phyloP scores from a whole-genome alignment of 1,139 yeast genomes.

The Sugiyamaella pinicola region DNA sequence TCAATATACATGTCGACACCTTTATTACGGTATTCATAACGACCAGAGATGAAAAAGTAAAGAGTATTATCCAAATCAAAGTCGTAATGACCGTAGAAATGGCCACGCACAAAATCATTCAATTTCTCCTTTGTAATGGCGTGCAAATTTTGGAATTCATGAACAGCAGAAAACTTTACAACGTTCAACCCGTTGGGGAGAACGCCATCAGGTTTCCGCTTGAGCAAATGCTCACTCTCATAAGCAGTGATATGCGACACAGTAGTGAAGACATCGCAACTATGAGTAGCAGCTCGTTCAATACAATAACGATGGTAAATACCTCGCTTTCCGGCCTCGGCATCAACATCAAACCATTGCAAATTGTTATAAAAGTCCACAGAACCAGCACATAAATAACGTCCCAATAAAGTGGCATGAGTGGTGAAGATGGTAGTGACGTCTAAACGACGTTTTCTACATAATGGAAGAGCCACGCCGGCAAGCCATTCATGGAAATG shows the following conservation, averaged over 20 bases:
- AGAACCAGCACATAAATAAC: slow-evolving; percentile 94
- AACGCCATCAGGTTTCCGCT: slow-evolving; percentile 96
- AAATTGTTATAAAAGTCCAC: slow-evolving; percentile 94
- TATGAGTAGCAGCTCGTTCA: slow-evolving; percentile 94
- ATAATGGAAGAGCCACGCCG: slow-evolving; percentile 90
- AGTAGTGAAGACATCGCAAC: slow-evolving; percentile 96
- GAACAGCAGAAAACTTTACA: slow-evolving; percentile 94
- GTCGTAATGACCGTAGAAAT: slow-evolving; percentile 94
- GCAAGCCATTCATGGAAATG: slow-evolving; percentile 99
- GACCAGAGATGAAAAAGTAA: slow-evolving; percentile 94
- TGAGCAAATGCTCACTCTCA: slow-evolving; percentile 89
- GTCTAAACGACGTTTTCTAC: slow-evolving; percentile 88
- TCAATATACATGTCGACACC: slow-evolving; percentile 97
- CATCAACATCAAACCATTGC: slow-evolving; percentile 90
- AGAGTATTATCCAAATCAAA: slow-evolving; percentile 92
- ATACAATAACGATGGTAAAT: slow-evolving; percentile 96
- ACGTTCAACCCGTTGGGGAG: slow-evolving; percentile 96
- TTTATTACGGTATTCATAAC: slow-evolving; percentile 95
- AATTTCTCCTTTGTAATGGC: slow-evolving; percentile 89
- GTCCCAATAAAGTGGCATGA: slow-evolving; percentile 92
- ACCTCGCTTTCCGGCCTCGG: slow-evolving; percentile 97
- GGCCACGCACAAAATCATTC: slow-evolving; percentile 93
- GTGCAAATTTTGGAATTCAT: slow-evolving; percentile 96
- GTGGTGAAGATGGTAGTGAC: slow-evolving; percentile 96
- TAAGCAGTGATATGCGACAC: slow-evolving; percentile 96